phyloP scores from a whole-genome alignment of 306 rosid species.

The Senna tora region DNA sequence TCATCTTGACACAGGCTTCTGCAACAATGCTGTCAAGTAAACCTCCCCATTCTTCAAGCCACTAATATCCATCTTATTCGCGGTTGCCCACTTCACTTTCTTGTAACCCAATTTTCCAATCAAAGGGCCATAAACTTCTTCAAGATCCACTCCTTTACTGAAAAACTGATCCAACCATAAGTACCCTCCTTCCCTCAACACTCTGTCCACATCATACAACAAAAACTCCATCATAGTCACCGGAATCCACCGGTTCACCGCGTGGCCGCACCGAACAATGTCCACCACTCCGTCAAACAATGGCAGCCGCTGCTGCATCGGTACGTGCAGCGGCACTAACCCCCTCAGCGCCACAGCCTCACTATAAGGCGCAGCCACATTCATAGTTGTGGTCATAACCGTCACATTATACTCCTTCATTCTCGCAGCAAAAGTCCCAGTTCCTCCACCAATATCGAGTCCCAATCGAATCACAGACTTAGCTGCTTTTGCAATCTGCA shows the following conservation, averaged over 20 bases:
- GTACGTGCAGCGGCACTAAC: constrained; percentile 85
- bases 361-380: constrained; percentile 71
- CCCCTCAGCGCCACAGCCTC: constrained; percentile 88
- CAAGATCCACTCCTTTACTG: constrained; percentile 77
- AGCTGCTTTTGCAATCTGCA: constrained; percentile 71
- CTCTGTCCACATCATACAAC: constrained; percentile 79
- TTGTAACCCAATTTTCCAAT: constrained; percentile 82
- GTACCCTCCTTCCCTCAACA: constrained; percentile 86
- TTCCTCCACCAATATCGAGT: constrained; percentile 84
- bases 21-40: constrained; percentile 85
- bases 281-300: constrained; percentile 84
- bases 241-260: constrained; percentile 96
- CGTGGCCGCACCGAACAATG: constrained; percentile 90
- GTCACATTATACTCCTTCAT: constrained; percentile 84
- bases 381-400: constrained; percentile 82
- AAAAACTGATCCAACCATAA: constrained; percentile 94
- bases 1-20: constrained; percentile 83
- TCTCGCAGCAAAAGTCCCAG: constrained; percentile 83
- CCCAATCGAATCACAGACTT: constrained; percentile 76
- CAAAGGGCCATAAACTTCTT: constrained; percentile 73
- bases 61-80: constrained; percentile 58
- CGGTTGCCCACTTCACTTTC: constrained; percentile 93
- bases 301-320: constrained; percentile 88
- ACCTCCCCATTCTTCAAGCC: constrained; percentile 79
- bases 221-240: constrained; percentile 72